A percentile compares a stretch with the other conserved stretches of the same genome.
phyloP scores from a whole-genome alignment of 2,329 filamentous ascomycete genomes.

The Curvularia sp. region DNA sequence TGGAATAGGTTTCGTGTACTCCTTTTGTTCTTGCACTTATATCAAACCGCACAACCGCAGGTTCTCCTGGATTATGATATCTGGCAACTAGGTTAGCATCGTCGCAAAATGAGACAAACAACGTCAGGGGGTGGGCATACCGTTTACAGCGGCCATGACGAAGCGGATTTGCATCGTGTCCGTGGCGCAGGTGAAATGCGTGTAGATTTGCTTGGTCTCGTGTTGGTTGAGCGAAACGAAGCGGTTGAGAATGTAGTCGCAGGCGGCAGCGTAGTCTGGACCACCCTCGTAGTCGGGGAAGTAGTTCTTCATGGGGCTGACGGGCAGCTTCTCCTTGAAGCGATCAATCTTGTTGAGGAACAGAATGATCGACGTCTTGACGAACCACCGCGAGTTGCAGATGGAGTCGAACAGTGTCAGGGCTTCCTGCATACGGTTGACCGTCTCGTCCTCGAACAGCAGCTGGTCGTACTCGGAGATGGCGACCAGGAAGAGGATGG shows the following conservation, averaged over 20 bases:
- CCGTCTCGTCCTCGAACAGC: slow-evolving; percentile 93
- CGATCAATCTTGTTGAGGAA: slow-evolving; percentile 79
- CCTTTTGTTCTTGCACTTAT: slow-evolving; percentile 59
- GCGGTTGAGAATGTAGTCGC: slow-evolving; percentile 98
- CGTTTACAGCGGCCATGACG: slow-evolving; percentile 99
- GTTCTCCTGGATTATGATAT: slow-evolving; percentile 99
- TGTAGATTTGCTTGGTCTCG: slow-evolving; percentile 99
- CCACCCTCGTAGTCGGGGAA: slow-evolving; percentile 83
- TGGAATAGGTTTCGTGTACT: slow-evolving; percentile 39
- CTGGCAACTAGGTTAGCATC: slow-evolving; percentile 61
- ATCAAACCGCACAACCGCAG: slow-evolving; percentile 95
- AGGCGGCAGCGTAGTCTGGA: slow-evolving; percentile 92
- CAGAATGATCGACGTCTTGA: slow-evolving; percentile 74
- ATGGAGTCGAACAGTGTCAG: slow-evolving; percentile 75
- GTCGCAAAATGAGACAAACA: background rate
- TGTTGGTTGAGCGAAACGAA: slow-evolving; percentile 99
- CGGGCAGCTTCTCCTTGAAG: slow-evolving; percentile 76
- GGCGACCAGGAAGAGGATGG: slow-evolving; percentile 94
- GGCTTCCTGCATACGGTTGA: slow-evolving; percentile 76
- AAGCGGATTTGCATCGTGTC: slow-evolving; percentile 99
- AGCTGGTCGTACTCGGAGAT: slow-evolving; percentile 98
- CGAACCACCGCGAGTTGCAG: slow-evolving; percentile 75
- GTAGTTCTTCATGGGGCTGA: slow-evolving; percentile 78
- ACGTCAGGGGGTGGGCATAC: slow-evolving; percentile 59
- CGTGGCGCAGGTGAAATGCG: slow-evolving; percentile 98